A percentile compares a stretch with the other conserved stretches of the same genome.
Evolutionary conservation across 2,329 filamentous ascomycete genomes (phyloP).

Genomic region (Ophiostoma ulmi): DNA sequence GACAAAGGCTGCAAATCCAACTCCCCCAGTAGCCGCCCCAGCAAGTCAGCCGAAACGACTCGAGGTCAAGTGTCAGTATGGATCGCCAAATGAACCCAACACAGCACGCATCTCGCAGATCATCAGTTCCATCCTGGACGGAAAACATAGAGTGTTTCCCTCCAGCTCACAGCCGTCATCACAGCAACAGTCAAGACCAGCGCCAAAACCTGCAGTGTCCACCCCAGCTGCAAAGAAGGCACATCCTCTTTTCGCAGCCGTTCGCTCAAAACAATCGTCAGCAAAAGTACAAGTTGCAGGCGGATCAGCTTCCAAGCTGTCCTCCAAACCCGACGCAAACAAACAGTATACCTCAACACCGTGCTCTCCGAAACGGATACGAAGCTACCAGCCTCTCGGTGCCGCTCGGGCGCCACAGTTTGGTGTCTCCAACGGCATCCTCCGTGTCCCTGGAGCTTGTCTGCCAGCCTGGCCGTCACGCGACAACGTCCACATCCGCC

Average conservation of each 20-base stretch:
- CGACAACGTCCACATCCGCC: constrained; percentile 55
- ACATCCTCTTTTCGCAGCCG: constrained; percentile 65
- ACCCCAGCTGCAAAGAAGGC: constrained; percentile 29
- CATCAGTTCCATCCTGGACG: constrained; percentile 20
- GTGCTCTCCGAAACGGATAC: constrained; percentile 45
- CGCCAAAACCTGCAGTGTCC: background rate
- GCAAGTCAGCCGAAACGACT: constrained; percentile 4
- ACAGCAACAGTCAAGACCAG: background rate
- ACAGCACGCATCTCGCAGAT: constrained; percentile 21
- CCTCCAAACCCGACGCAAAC: constrained; percentile 15
- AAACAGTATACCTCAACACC: constrained; percentile 51
- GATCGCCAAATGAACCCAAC: background rate
- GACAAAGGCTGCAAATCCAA: constrained; percentile 18
- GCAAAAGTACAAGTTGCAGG: constrained; percentile 18
- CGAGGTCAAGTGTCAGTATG: constrained; percentile 8
- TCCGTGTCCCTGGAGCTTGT: constrained; percentile 61
- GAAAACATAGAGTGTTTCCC: constrained; percentile 11
- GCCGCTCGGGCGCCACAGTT: constrained; percentile 38
- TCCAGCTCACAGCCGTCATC: background rate
- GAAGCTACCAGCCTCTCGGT: constrained; percentile 29
- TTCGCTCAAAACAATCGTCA: constrained; percentile 35
- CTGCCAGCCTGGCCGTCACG: constrained; percentile 68
- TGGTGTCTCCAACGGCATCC: constrained; percentile 40
- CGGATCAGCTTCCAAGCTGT: constrained; percentile 28
- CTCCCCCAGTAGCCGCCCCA: background rate